A percentile compares a stretch with the other conserved stretches of the same genome.
These are phyloP conservation scores for Nannizziopsis barbatae DNA, from an alignment of 2,329 filamentous ascomycete genomes.

Conservation along the genomic window DNA sequence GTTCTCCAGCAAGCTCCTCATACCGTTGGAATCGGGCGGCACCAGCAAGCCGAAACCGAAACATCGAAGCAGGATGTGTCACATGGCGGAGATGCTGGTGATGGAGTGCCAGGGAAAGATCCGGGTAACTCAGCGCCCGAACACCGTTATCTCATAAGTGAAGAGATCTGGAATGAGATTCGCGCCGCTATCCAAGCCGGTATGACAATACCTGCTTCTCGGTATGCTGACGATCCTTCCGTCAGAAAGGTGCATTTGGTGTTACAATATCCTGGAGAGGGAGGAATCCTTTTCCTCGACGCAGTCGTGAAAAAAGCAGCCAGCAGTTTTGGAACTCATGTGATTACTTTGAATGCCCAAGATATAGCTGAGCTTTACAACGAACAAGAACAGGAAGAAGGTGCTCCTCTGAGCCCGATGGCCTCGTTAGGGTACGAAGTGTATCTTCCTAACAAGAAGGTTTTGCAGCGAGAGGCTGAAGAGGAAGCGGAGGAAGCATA, in stretches of 20 bases:
- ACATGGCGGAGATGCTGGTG: slow-evolving; percentile 21
- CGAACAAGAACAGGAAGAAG: slow-evolving; percentile 32
- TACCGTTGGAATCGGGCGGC: slow-evolving; percentile 23
- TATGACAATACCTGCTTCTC: slow-evolving; percentile 33
- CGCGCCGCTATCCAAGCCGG: slow-evolving; percentile 42
- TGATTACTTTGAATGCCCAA: slow-evolving; percentile 36
- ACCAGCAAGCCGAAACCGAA: slow-evolving; percentile 14
- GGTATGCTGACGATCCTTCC: slow-evolving; percentile 38
- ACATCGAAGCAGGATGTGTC: slow-evolving; percentile 14
- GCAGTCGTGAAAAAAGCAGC: slow-evolving; percentile 54
- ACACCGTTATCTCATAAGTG: slow-evolving; percentile 22
- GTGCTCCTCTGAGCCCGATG: slow-evolving; percentile 26
- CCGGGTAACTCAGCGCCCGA: slow-evolving; percentile 9
- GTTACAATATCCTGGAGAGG: slow-evolving; percentile 48
- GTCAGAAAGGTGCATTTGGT: slow-evolving; percentile 46
- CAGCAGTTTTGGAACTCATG: slow-evolving; percentile 39
- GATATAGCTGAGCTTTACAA: slow-evolving; percentile 35
- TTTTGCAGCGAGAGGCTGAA: slow-evolving; percentile 33
- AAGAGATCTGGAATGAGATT: slow-evolving; percentile 40
- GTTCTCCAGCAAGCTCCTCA: slow-evolving; percentile 14
- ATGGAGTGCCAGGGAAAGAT: slow-evolving; percentile 18
- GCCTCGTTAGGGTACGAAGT: slow-evolving; percentile 44
- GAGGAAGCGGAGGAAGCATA: slow-evolving; percentile 36
- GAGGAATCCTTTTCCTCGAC: slow-evolving; percentile 46
- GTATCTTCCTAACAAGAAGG: slow-evolving; percentile 30